Base-by-base conservation (phyloP, 1,139 yeast species). In the Taphrina wiesneri region DNA sequence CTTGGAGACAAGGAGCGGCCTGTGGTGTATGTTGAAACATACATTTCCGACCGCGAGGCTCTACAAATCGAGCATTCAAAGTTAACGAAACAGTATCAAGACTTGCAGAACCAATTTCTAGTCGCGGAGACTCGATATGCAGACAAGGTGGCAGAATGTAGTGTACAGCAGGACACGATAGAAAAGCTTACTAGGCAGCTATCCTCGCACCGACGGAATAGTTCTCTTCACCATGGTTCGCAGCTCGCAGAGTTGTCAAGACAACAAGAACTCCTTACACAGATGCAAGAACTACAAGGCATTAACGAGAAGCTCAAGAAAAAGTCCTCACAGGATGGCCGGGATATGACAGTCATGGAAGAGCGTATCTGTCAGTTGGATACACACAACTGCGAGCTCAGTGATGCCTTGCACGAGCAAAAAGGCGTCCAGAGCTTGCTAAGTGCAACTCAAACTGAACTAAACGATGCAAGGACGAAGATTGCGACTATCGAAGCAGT, bases 71-170 rank as follows among this genome's bases (percentile, higher is more conserved):
- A 39, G 19, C 19, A 15, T 2, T 6, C 49, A 9, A 45, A n/a
- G 56, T 52, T 39, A 23, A 47, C 36, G 25, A 46, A 26, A 26
- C 47, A 47, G 30, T 46, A 47, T 47, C 23, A 19, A 7, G 56
- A 59, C 17, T 39, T 59, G 13, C 41, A 59, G 39, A 34, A 51
- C 21, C 53, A 46, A 19, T 39, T 59, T 23, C 56, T 32, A n/a
- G 47, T 13, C 13, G 26, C 56, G 6, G 56, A 59, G 3, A 39
- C 3, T 15, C 46, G 39, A 32, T 21, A 45, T n/a, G 30, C 56
- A 15, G 46, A 47, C 19, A 34, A 47, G 26, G 63, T 46, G 6
- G 34, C 43, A 7, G 41, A 28, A 30, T 36, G 47, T 19, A 19
- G 2, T 23, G 62, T 15, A 32, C 43, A 30, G 19, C 41, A 28